phyloP scores from a whole-genome alignment of 306 rosid genomes.

The Prunus fruticosa region DNA sequence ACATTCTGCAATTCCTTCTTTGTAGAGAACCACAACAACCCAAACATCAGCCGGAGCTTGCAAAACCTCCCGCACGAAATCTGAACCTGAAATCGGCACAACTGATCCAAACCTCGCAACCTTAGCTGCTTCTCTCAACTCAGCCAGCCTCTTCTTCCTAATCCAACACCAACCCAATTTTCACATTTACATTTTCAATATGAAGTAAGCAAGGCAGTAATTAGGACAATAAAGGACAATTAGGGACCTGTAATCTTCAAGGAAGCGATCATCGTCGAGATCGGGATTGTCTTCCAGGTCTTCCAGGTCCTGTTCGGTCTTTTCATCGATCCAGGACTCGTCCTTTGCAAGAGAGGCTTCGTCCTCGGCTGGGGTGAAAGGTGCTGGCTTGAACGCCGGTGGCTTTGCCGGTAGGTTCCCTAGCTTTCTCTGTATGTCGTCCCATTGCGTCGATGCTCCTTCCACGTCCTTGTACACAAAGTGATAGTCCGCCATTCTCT shows the following conservation, averaged over 20 bases:
- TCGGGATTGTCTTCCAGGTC: constrained; percentile 76
- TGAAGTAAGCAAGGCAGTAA: too few species aligned
- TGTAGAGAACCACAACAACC: constrained; percentile 94
- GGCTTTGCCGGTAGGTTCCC: constrained; percentile 81
- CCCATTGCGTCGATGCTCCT: constrained; percentile 97
- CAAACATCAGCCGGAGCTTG: constrained; percentile 97
- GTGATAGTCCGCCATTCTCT: constrained; percentile 74
- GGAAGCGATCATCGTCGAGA: constrained; percentile 88
- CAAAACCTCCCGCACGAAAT: constrained; percentile 91
- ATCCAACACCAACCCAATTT: too few species aligned
- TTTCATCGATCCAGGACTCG: constrained; percentile 73
- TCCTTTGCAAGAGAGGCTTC: constrained; percentile 62
- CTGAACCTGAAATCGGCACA: constrained; percentile 86
- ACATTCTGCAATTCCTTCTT: constrained; percentile 87
- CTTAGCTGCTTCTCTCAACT: constrained; percentile 82
- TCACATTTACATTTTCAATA: too few species aligned
- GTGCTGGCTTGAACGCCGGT: constrained; percentile 76
- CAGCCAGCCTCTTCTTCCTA: constrained; percentile 89
- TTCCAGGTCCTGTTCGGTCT: constrained; percentile 75
- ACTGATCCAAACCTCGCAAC: constrained; percentile 78
- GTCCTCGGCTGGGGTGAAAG: constrained; percentile 64
- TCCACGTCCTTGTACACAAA: constrained; percentile 84
- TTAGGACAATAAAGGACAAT: too few species aligned
- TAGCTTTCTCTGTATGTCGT: constrained; percentile 76
- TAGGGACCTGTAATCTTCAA: constrained; percentile 46